phyloP scores from a whole-genome alignment of 1,284 basidiomycete genomes.

The Ceratobasidium sp. region DNA sequence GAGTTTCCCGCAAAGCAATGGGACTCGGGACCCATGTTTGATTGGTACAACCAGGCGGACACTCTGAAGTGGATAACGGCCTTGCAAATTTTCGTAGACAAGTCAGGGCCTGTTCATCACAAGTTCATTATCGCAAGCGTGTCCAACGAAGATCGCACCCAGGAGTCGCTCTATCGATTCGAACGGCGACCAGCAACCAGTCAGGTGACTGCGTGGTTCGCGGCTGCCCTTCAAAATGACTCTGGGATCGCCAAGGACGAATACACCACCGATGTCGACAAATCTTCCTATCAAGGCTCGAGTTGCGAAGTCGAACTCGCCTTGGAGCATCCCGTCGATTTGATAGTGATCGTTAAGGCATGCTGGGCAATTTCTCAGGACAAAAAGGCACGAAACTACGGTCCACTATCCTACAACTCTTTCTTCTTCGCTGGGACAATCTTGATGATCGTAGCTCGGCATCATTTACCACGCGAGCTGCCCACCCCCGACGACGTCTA shows the following conservation, averaged over 20 bases:
- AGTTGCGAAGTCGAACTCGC: slow-evolving; percentile 4
- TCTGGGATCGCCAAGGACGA: slow-evolving; percentile 9
- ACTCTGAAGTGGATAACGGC: not conserved
- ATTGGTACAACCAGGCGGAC: not conserved
- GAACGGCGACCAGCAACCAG: not conserved
- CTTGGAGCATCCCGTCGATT: not conserved
- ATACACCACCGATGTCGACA: not conserved
- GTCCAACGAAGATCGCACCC: not conserved
- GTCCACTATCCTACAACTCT: not conserved
- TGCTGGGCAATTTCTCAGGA: slow-evolving; percentile 9
- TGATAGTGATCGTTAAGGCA: not conserved
- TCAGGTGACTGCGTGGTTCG: not conserved
- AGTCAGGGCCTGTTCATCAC: not conserved
- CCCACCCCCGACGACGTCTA: not conserved
- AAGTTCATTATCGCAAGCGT: not conserved
- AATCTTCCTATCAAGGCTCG: not conserved
- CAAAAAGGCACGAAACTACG: not conserved
- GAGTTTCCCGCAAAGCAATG: not conserved
- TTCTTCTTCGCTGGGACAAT: slow-evolving; percentile 19
- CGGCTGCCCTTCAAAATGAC: not conserved
- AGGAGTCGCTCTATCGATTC: not conserved
- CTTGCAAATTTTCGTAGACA: not conserved
- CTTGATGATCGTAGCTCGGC: not conserved
- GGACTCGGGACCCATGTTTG: slow-evolving; percentile 9
- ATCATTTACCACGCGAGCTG: not conserved